Evolutionary conservation across 352 stramenopile species (phyloP), one percentile per base, ranked within the genome.

Genomic region (Pythium brassicae): DNA sequence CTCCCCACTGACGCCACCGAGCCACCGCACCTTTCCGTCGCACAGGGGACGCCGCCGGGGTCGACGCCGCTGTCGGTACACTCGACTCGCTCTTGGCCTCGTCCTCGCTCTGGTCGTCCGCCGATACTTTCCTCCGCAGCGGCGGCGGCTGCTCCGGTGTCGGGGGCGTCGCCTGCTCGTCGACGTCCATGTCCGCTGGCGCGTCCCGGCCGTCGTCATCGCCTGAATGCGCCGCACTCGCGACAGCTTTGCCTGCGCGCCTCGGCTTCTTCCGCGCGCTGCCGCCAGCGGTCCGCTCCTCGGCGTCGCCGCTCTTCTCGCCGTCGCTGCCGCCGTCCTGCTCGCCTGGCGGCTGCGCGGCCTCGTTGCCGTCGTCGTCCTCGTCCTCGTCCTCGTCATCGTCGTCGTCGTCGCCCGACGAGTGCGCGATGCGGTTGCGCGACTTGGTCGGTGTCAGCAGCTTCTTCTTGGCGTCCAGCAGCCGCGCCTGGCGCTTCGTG

Each of bases 21-120:
- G n/a, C 8, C 4, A 23, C 25, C 19, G 19, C 34, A 50, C 68
- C 62, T 44, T 78, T 84, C 17, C 65, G 69, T 20, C 74, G 71
- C 19, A 66, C 61, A 54, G 74, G 71, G 6, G 75, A 83, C 14
- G 70, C 71, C 0, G 58, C 65, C 4, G 72, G 68, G n/a, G n/a
- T n/a, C n/a, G n/a, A n/a, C n/a, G n/a, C n/a, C 12, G 75, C 72
- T 7, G 50, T 45, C 1, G 65, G 45, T 3, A 66, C 79, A 34
- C 55, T 61, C 20, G 54, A 32, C 22, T 71, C 61, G 46, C 59
- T 74, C 15, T 53, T 59, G 19, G 43, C 48, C 50, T 65, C 60
- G 32, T 37, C 42, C 23, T 70, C 60, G 44, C 59, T 75, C 12
- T 51, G 58, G 25, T 45, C 50, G 50, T 65, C 60, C 22, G 65